A percentile compares a stretch with the other conserved stretches of the same genome.
phyloP scores from a whole-genome alignment of 2,329 filamentous ascomycete genomes.

The Apiospora kogelbergensis region DNA sequence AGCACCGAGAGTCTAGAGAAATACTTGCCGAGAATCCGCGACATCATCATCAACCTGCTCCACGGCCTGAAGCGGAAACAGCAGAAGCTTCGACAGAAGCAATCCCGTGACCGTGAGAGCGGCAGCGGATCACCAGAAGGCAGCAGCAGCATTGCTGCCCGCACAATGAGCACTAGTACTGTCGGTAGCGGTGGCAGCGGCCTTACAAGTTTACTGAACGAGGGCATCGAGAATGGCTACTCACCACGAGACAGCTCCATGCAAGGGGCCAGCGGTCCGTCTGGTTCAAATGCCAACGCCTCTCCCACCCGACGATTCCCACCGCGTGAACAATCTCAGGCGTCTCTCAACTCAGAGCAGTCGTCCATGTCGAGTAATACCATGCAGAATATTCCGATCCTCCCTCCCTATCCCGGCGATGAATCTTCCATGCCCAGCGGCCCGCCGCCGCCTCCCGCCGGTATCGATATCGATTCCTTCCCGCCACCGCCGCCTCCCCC shows the following conservation, averaged over 20 bases:
- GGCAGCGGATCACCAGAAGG: constrained; percentile 34
- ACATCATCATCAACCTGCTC: constrained; percentile 97
- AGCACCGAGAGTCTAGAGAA: constrained; percentile 90
- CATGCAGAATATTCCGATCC: constrained; percentile 73
- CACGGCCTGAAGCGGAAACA: constrained; percentile 98
- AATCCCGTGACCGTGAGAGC: constrained; percentile 56
- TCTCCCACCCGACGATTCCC: constrained; percentile 51
- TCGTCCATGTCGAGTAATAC: constrained; percentile 72
- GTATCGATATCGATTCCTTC: constrained; percentile 63
- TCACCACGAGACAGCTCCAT: constrained; percentile 35
- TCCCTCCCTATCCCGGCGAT: constrained; percentile 69
- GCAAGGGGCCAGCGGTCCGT: constrained; percentile 21
- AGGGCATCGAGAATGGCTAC: constrained; percentile 57
- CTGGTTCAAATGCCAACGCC: constrained; percentile 27
- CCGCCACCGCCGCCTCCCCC: constrained; percentile 77
- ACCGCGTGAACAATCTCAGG: constrained; percentile 49
- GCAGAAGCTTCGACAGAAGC: constrained; percentile 73
- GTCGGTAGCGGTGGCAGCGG: constrained; percentile 59
- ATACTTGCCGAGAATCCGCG: constrained; percentile 89
- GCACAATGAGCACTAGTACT: constrained; percentile 60
- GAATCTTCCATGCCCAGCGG: constrained; percentile 50
- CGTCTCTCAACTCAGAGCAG: constrained; percentile 55
- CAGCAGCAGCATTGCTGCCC: constrained; percentile 38
- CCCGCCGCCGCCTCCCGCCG: constrained; percentile 40
- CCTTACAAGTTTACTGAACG: constrained; percentile 59